These are phyloP conservation scores for Coniferiporia sulphurascens DNA, from an alignment of 1,284 basidiomycete species.

Conservation along the genomic window DNA sequence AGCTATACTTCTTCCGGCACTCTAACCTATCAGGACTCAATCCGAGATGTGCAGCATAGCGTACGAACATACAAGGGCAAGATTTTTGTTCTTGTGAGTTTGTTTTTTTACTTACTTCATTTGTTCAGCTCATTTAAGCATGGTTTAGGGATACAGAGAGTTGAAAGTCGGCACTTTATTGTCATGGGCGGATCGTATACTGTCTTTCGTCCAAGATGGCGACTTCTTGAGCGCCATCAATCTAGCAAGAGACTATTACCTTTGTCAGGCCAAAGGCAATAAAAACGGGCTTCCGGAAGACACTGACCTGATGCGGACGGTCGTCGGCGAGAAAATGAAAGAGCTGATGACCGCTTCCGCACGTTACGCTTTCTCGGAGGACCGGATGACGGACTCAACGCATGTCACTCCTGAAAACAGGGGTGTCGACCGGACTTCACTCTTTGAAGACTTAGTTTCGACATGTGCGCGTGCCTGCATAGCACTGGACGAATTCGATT, in stretches of 20 bases:
- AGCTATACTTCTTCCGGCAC: slow-evolving; percentile 42
- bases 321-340: slow-evolving; percentile 75
- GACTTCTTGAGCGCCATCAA: slow-evolving; percentile 92
- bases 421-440: slow-evolving; percentile 85
- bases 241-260: slow-evolving; percentile 79
- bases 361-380: slow-evolving; percentile 90
- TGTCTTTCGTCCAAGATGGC: slow-evolving; percentile 79
- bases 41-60: slow-evolving; percentile 64
- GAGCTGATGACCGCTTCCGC: slow-evolving; percentile 87
- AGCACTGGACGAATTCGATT: slow-evolving; percentile 74
- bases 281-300: slow-evolving; percentile 82
- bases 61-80: slow-evolving; percentile 84
- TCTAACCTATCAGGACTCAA: slow-evolving; percentile 44
- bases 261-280: slow-evolving; percentile 81
- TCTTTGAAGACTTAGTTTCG: slow-evolving; percentile 87
- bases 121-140: background rate
- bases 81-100: slow-evolving; percentile 81
- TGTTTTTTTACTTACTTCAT: background rate
- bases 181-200: slow-evolving; percentile 93
- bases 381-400: slow-evolving; percentile 86
- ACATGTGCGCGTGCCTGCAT: slow-evolving; percentile 82
- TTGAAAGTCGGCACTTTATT: slow-evolving; percentile 83
- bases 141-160: slow-evolving; percentile 56
- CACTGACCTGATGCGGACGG: slow-evolving; percentile 45
- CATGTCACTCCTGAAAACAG: slow-evolving; percentile 79